Evolutionary conservation across 805 yeast species (phyloP).

Genomic region (Ogataea degrootiae): DNA sequence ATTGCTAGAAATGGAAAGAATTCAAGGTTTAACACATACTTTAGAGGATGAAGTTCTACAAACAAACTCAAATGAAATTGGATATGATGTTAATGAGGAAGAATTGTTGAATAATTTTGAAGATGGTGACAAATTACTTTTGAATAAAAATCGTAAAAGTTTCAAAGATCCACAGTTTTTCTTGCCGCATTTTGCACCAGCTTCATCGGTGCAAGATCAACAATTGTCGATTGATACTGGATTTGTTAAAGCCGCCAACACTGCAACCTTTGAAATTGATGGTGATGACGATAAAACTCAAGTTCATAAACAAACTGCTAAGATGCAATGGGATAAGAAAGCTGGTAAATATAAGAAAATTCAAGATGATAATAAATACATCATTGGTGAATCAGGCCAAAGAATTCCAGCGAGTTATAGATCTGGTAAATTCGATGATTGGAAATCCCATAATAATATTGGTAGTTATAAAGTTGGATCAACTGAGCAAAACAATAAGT

Average conservation of each 20-base stretch:
- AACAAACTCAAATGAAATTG: constrained; percentile 35
- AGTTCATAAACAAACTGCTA: constrained; percentile 59
- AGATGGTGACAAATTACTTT: constrained; percentile 42
- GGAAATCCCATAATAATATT: constrained; percentile 72
- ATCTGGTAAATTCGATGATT: constrained; percentile 86
- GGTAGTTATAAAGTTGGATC: constrained; percentile 51
- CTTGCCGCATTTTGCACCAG: constrained; percentile 87
- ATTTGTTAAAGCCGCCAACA: constrained; percentile 79
- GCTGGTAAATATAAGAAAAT: constrained; percentile 84
- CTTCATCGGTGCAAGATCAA: constrained; percentile 72
- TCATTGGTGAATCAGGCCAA: constrained; percentile 93
- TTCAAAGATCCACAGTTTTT: constrained; percentile 77
- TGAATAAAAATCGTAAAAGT: constrained; percentile 35
- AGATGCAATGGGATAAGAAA: constrained; percentile 89
- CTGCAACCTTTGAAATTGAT: constrained; percentile 80
- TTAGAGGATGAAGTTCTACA: constrained; percentile 70
- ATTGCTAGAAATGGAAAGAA: constrained; percentile 64
- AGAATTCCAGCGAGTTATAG: constrained; percentile 86
- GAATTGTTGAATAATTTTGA: constrained; percentile 47
- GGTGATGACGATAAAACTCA: constrained; percentile 65
- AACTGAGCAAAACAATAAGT: constrained; percentile 37
- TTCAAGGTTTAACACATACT: constrained; percentile 68
- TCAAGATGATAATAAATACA: constrained; percentile 79
- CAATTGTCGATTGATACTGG: constrained; percentile 57
- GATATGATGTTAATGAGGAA: constrained; percentile 38